Evolutionary conservation across 2,329 filamentous ascomycete species (phyloP).

Genomic region (Juglanconis oblonga): DNA sequence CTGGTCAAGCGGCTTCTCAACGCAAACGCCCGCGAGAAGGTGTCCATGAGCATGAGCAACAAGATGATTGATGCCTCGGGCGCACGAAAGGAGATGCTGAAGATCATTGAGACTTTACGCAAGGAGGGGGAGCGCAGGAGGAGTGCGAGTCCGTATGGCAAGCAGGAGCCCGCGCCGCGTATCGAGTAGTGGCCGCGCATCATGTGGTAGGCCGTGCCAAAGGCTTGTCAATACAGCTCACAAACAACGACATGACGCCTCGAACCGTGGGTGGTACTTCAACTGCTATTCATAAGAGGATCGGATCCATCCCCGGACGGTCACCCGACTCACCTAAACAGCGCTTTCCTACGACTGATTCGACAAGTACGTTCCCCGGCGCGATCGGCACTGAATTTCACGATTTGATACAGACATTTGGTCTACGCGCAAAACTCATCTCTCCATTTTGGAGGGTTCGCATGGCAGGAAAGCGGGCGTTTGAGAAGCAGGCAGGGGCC

Average conservation of each 20-base stretch:
- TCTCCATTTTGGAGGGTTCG: not conserved
- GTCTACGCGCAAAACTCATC: not conserved
- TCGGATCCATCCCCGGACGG: no score
- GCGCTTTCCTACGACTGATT: not conserved
- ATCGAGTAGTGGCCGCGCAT: slow-evolving; percentile 36
- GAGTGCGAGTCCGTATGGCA: slow-evolving; percentile 34
- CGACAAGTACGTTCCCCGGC: no score
- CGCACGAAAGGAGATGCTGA: slow-evolving; percentile 85
- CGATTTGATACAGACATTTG: not conserved
- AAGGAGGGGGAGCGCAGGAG: slow-evolving; percentile 81
- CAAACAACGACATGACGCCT: not conserved
- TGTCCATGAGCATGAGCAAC: slow-evolving; percentile 89
- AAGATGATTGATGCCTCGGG: slow-evolving; percentile 78
- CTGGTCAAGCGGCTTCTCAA: slow-evolving; percentile 78
- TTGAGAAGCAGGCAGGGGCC: not conserved
- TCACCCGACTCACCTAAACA: not conserved
- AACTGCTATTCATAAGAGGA: not conserved
- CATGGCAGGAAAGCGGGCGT: not conserved
- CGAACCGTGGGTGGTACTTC: not conserved
- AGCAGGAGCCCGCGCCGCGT: slow-evolving; percentile 37
- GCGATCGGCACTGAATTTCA: not conserved
- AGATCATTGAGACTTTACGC: slow-evolving; percentile 80
- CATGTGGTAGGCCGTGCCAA: no score
- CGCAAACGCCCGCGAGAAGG: slow-evolving; percentile 78
- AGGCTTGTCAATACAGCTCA: not conserved